phyloP scores from a whole-genome alignment of 208 protist genomes.

The Acanthamoeba pearcei region DNA sequence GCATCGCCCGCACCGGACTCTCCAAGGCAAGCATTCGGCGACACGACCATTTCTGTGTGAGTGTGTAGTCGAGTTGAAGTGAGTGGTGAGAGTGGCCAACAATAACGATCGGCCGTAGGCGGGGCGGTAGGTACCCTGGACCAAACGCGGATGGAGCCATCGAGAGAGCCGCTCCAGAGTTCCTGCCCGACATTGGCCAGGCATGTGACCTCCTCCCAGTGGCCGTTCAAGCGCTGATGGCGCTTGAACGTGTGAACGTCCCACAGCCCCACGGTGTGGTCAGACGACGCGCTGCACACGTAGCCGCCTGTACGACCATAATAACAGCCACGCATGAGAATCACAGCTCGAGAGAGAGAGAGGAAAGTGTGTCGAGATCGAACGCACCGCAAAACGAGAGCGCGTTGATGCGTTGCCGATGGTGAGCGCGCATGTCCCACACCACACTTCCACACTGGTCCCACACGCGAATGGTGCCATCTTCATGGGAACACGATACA shows the following conservation, averaged over 20 bases:
- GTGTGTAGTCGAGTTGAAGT: not conserved
- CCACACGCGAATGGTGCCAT: slow-evolving; percentile 61
- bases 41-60: slow-evolving; percentile 43
- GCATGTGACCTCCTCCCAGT: slow-evolving; percentile 70
- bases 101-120: not conserved
- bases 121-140: slow-evolving; percentile 40
- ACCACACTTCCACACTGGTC: slow-evolving; percentile 2
- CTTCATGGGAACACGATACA: not conserved
- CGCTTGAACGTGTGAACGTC: slow-evolving; percentile 38
- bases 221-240: not conserved
- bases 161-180: slow-evolving; percentile 66
- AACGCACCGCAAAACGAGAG: slow-evolving; percentile 15
- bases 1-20: slow-evolving; percentile 46
- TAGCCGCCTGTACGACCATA: not conserved
- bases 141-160: slow-evolving; percentile 58
- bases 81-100: not conserved
- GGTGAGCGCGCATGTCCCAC: slow-evolving; percentile 67
- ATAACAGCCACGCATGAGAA: not conserved
- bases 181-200: slow-evolving; percentile 21
- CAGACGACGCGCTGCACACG: slow-evolving; percentile 48
- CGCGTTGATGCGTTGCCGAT: slow-evolving; percentile 44
- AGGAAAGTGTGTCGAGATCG: too few species aligned
- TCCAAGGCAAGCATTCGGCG: slow-evolving; percentile 56
- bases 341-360: not conserved
- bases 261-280: slow-evolving; percentile 19